These are phyloP conservation scores for Amylostereum areolatum DNA, from an alignment of 1,284 basidiomycete species.

Conservation along the genomic window DNA sequence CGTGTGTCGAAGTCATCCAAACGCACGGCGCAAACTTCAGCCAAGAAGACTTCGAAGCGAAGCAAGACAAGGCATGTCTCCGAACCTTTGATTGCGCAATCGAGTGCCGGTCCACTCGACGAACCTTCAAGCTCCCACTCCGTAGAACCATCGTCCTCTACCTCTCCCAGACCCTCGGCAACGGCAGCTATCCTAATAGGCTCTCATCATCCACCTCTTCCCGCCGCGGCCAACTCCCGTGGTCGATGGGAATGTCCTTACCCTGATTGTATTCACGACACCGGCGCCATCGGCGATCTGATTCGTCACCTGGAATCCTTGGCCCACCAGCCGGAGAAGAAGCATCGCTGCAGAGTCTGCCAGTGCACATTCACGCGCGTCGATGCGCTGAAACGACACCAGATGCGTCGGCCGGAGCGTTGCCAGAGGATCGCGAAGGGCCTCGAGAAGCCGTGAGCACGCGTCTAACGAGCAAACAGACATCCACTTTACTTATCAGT, in stretches of 20 bases:
- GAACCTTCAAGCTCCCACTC: too few species aligned
- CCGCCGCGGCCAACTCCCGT: not conserved
- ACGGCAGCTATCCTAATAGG: too few species aligned
- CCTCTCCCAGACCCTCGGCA: too few species aligned
- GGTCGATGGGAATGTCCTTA: not conserved
- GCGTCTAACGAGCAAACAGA: too few species aligned
- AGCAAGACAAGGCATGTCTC: too few species aligned
- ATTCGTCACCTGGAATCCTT: not conserved
- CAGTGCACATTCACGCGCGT: not conserved
- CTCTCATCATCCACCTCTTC: not conserved
- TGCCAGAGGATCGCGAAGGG: not conserved
- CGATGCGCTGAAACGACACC: not conserved
- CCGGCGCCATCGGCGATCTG: conserved; percentile 1
- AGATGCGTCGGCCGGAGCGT: not conserved
- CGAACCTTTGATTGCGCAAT: too few species aligned
- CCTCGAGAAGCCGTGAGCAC: not conserved
- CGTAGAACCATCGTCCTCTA: too few species aligned
- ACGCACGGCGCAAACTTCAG: too few species aligned
- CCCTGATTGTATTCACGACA: not conserved
- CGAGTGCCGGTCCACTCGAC: too few species aligned
- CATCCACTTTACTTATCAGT: too few species aligned
- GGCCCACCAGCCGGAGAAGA: not conserved
- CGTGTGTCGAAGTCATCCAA: too few species aligned
- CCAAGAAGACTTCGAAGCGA: too few species aligned
- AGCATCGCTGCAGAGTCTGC: not conserved